Evolutionary conservation across 2,329 filamentous ascomycete genomes (phyloP), one percentile per base, ranked within the genome.

Genomic region (Hansfordia pulvinata): DNA sequence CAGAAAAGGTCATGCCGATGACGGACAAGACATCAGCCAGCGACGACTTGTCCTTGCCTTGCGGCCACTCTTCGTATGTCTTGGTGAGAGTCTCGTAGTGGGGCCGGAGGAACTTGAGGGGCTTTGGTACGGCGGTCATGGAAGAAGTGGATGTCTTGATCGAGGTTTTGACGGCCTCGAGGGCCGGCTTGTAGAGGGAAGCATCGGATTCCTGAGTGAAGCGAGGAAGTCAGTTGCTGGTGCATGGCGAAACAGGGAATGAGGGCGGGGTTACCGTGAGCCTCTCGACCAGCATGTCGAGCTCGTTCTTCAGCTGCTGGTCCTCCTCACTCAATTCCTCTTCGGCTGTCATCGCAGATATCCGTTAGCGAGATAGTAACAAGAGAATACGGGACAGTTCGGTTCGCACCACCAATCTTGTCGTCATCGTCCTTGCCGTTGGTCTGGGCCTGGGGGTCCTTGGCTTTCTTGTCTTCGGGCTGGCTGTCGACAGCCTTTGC

Each of bases 81-180:
- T 80, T 80, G 35, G 79, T 79, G 48, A 98, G 66, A 30, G 79
- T 75, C 56, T 92, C 81, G 60, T 96, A 98, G 56, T 98, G 88
- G 40, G 88, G 90, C 61, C 90, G 75, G 37, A 98, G 71, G 54
- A 98, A 98, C 58, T 98, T 98, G 44, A 98, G 69, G 18, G 90
- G 90, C 60, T 98, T 98, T 14, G 92, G 90, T 35, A 98, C 90
- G 33, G 90, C 90, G 25, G 90, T 98, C 90, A 98, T 98, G 23
- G 92, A 98, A 32, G 86, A 96, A 39, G 90, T 98, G 33, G 90
- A 93, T 30, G 90, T 98, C 65, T 94, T 96, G 66, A 98, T 98
- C 50, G 84, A 92, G 46, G 77, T 84, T 64, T 94, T 96, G 74
- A 98, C 94, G 40, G 85, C 80, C 56, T 96, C 86, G 40, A 98